Conservation (phyloP, 2,329 filamentous ascomycete genomes). For the Aspergillus unguis region DNA sequence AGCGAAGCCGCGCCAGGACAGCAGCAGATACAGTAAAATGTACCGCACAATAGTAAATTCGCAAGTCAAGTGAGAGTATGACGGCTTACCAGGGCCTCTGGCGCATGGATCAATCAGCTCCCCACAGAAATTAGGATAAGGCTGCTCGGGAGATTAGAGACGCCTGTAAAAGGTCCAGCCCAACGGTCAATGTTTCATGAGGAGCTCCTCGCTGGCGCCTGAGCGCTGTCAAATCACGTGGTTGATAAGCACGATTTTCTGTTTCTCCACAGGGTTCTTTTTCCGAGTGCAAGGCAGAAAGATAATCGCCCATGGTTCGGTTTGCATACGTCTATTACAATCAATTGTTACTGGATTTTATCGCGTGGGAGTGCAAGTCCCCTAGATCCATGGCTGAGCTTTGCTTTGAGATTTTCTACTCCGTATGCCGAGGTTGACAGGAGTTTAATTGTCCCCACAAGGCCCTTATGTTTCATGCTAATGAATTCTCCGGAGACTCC, state of each 20-base stretch:
- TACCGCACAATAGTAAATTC: constrained; percentile 3
- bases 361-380: too few relatives aligned
- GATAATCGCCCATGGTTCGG: background rate
- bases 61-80: background rate
- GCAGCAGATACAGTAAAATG: constrained; percentile 1
- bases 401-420: too few relatives aligned
- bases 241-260: constrained; percentile 14
- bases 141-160: constrained; percentile 1
- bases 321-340: background rate
- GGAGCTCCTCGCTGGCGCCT: constrained; percentile 19
- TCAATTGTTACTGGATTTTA: too few relatives aligned
- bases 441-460: background rate
- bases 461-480: background rate
- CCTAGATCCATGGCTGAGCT: too few relatives aligned
- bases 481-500: background rate
- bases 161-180: constrained; percentile 14
- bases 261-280: background rate
- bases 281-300: background rate
- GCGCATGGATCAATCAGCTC: constrained; percentile 1
- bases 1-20: background rate
- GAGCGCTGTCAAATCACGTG: constrained; percentile 22
- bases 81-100: constrained; percentile 7
- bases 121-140: constrained; percentile 2
- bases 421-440: background rate
- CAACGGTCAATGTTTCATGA: constrained; percentile 14